A percentile compares a stretch with the other conserved stretches of the same genome.
Evolutionary conservation across 116 monocot species (phyloP).

Genomic region (Papilionanthe hybrid): DNA sequence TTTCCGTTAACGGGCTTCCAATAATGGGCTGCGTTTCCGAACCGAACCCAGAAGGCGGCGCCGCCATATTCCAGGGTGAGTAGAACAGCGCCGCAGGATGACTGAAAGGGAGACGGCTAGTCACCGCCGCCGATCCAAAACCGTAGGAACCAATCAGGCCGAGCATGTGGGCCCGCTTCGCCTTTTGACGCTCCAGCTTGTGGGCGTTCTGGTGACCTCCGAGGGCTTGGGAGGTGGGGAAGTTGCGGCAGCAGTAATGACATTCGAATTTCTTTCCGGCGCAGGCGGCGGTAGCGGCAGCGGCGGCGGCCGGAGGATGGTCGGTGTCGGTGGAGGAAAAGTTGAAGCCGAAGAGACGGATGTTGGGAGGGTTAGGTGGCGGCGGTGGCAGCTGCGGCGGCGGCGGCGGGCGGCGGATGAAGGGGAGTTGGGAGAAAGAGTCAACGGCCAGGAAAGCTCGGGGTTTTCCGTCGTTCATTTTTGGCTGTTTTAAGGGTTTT

Average conservation of each 20-base stretch:
- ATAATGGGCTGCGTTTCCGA: conserved; percentile 57
- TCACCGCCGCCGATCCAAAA: too few relatives aligned
- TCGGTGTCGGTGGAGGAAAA: conserved; percentile 3
- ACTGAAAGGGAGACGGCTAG: background rate
- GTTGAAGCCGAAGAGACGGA: conserved; percentile 42
- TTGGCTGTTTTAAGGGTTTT: too few relatives aligned
- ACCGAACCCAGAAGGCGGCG: conserved; percentile 11
- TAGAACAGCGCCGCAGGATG: conserved; percentile 21
- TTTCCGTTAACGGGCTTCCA: conserved; percentile 43
- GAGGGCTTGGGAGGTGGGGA: conserved; percentile 59
- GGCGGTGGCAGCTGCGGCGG: background rate
- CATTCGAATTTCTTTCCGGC: conserved; percentile 44
- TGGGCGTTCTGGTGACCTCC: conserved; percentile 84
- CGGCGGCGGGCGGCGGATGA: conserved; percentile 17
- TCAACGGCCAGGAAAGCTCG: conserved; percentile 26
- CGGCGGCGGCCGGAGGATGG: too few relatives aligned
- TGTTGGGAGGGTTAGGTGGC: background rate
- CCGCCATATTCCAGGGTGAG: conserved; percentile 29
- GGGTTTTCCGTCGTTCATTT: conserved; percentile 15
- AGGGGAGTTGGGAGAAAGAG: conserved; percentile 53
- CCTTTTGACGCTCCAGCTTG: conserved; percentile 60
- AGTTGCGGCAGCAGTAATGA: conserved; percentile 56
- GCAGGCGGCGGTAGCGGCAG: background rate
- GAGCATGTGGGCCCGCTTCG: conserved; percentile 39
- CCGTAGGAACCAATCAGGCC: conserved; percentile 11